These are phyloP conservation scores for Ophiostoma tasmaniense DNA, from an alignment of 2,329 filamentous ascomycete genomes.

Conservation along the genomic window DNA sequence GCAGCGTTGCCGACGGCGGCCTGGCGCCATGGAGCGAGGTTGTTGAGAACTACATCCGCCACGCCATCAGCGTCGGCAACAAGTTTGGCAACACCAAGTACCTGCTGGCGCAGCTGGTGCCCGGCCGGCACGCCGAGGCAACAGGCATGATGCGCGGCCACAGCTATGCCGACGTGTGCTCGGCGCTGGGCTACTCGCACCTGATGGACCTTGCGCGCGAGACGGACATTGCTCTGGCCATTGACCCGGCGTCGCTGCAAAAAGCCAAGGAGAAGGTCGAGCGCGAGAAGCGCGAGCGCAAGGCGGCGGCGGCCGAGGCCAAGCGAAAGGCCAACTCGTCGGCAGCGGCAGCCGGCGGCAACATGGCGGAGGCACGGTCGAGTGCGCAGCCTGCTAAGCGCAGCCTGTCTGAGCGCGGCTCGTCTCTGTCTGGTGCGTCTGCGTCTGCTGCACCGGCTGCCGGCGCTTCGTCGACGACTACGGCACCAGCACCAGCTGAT, in stretches of 20 bases:
- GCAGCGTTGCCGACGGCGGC: constrained; percentile 59
- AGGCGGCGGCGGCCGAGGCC: constrained; percentile 8
- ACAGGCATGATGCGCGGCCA: constrained; percentile 54
- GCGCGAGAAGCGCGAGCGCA: constrained; percentile 11
- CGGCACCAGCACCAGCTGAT: not conserved
- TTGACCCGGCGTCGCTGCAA: constrained; percentile 38
- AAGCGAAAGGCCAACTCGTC: constrained; percentile 21
- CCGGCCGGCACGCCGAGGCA: constrained; percentile 63
- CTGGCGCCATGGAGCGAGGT: constrained; percentile 67
- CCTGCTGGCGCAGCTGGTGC: constrained; percentile 74
- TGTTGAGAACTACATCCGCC: constrained; percentile 64
- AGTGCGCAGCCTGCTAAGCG: constrained; percentile 15
- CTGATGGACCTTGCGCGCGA: constrained; percentile 55
- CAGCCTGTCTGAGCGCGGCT: constrained; percentile 27
- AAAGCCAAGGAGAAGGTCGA: constrained; percentile 30
- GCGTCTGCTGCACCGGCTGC: not conserved
- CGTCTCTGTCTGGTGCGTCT: constrained; percentile 13
- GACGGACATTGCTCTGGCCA: constrained; percentile 54
- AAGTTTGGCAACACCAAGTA: constrained; percentile 91
- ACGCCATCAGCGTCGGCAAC: constrained; percentile 71
- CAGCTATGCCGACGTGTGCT: constrained; percentile 62
- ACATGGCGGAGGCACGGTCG: constrained; percentile 33
- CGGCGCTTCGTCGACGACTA: not conserved
- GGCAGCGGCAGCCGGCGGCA: constrained; percentile 40
- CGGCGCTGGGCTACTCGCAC: constrained; percentile 51